Conservation (phyloP, 257 asterid species). For the Capsicum rhomboideum region DNA sequence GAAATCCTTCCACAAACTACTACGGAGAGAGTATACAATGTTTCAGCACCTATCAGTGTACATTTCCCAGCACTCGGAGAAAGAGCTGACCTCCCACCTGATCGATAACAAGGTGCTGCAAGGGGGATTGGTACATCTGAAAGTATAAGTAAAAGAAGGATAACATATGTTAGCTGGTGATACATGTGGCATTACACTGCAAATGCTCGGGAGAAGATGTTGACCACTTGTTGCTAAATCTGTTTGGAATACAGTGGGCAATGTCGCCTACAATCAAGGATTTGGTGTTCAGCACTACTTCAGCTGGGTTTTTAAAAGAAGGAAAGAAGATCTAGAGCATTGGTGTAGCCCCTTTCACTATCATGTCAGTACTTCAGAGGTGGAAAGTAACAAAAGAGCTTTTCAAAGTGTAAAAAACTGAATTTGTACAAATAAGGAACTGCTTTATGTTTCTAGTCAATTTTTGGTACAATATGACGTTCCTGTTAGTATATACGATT, state of each 20-base stretch:
- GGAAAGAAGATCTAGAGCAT: not conserved
- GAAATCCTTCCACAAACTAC: not conserved
- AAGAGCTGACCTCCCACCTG: not conserved
- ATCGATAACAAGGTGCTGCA: not conserved
- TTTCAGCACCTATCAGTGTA: not conserved
- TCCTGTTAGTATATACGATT: not conserved
- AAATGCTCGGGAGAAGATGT: not conserved
- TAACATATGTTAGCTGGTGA: not conserved
- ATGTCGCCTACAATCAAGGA: not conserved
- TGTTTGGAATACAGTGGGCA: not conserved
- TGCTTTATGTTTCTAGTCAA: not conserved
- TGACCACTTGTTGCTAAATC: not conserved
- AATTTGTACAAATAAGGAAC: not conserved
- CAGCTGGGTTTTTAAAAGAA: not conserved
- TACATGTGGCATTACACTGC: not conserved
- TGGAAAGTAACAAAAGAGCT: not conserved
- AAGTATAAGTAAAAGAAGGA: not conserved
- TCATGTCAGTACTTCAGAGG: not conserved
- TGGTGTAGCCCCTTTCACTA: not conserved
- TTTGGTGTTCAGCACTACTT: no score
- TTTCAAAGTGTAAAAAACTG: not conserved
- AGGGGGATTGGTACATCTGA: not conserved
- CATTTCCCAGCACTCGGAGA: not conserved
- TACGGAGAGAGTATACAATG: not conserved
- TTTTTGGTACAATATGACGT: not conserved